Conservation (phyloP, 139 green algal genomes). For the Auxenochlorella pyrenoidosa region DNA sequence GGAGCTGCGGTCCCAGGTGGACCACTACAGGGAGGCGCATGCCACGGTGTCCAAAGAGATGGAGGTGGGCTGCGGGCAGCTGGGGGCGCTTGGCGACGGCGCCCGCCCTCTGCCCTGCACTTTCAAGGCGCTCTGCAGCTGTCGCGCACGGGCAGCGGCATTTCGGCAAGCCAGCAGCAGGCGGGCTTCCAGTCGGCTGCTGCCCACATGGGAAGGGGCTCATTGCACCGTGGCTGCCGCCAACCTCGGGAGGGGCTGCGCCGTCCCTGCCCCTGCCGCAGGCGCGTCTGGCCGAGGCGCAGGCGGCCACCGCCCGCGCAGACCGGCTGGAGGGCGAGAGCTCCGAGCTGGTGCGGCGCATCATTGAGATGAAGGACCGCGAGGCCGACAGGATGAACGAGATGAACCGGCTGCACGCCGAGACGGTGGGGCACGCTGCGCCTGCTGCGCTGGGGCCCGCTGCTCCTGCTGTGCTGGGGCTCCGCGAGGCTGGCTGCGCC, state of each 20-base stretch:
- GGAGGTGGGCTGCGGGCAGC: conserved; percentile 17
- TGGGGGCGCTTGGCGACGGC: too few relatives aligned
- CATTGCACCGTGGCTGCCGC: too few relatives aligned
- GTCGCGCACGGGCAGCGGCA: too few relatives aligned
- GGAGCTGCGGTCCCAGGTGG: conserved; percentile 22
- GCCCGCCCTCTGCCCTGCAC: too few relatives aligned
- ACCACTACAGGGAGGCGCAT: conserved; percentile 33
- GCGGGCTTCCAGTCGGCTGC: too few relatives aligned
- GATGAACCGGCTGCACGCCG: conserved; percentile 64
- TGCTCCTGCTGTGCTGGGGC: too few relatives aligned
- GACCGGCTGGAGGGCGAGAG: conserved; percentile 55
- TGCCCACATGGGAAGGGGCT: too few relatives aligned
- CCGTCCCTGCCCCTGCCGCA: not conserved
- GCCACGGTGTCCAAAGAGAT: conserved; percentile 36
- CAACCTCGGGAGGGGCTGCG: too few relatives aligned
- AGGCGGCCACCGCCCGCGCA: conserved; percentile 48
- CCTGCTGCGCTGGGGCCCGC: too few relatives aligned
- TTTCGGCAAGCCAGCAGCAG: too few relatives aligned
- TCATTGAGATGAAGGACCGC: conserved; percentile 69
- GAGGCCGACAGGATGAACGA: conserved; percentile 75
- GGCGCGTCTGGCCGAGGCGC: conserved; percentile 45
- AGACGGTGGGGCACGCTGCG: conserved; percentile 58
- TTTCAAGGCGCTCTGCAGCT: too few relatives aligned
- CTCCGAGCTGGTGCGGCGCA: conserved; percentile 48
- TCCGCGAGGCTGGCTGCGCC: too few relatives aligned